phyloP scores from a whole-genome alignment of 2,329 filamentous ascomycete species.

The Exutisphaerella laricina region DNA sequence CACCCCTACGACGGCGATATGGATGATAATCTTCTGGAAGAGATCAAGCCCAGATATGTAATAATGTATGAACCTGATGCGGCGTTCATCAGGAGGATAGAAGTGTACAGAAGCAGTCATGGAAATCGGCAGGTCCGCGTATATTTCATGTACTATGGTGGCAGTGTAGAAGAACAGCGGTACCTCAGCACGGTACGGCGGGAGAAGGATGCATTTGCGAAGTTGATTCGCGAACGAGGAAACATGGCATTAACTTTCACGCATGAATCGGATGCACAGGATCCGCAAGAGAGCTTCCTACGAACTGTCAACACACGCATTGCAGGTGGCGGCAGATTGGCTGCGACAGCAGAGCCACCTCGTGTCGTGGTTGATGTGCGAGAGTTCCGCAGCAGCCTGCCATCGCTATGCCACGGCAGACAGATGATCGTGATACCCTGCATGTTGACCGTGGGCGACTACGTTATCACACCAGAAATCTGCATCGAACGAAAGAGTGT shows the following conservation, averaged over 20 bases:
- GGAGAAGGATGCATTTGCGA: slow-evolving; percentile 95
- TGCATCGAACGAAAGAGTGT: slow-evolving; percentile 94
- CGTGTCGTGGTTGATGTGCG: slow-evolving; percentile 92
- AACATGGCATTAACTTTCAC: slow-evolving; percentile 84
- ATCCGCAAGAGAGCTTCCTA: slow-evolving; percentile 86
- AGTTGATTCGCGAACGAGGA: slow-evolving; percentile 87
- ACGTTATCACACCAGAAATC: slow-evolving; percentile 84
- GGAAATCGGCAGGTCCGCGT: slow-evolving; percentile 81
- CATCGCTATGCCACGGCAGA: slow-evolving; percentile 83
- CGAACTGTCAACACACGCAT: slow-evolving; percentile 96
- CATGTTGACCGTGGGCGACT: slow-evolving; percentile 94
- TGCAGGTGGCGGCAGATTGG: slow-evolving; percentile 79
- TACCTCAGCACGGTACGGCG: slow-evolving; percentile 85
- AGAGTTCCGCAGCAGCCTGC: slow-evolving; percentile 89
- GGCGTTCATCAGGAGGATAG: slow-evolving; percentile 86
- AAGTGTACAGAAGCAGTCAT: slow-evolving; percentile 94
- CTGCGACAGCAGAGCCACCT: slow-evolving; percentile 78
- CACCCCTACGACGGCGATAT: slow-evolving; percentile 94
- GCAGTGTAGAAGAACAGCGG: slow-evolving; percentile 90
- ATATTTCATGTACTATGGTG: slow-evolving; percentile 95
- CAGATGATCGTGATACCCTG: slow-evolving; percentile 87
- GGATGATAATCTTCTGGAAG: slow-evolving; percentile 94
- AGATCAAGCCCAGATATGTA: slow-evolving; percentile 86
- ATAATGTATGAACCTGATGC: slow-evolving; percentile 98
- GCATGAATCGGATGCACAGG: slow-evolving; percentile 62